These are phyloP conservation scores for Gynochthodes officinalis DNA, from an alignment of 257 asterid species.

Conservation along the genomic window DNA sequence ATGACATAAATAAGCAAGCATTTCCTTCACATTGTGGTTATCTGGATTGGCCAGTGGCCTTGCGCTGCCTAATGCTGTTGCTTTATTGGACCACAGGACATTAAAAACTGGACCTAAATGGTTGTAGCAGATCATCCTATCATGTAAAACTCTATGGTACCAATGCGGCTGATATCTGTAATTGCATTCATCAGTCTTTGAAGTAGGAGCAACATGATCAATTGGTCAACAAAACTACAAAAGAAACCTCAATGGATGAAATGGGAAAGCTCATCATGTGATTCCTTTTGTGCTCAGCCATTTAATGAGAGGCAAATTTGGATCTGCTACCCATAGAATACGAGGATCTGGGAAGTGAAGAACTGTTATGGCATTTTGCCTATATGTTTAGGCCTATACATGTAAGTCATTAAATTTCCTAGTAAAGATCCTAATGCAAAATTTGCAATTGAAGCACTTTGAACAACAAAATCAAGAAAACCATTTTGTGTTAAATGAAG, in stretches of 20 bases:
- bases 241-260: slow-evolving; percentile 34
- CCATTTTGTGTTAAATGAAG: neutral
- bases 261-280: slow-evolving; percentile 29
- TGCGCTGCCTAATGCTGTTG: slow-evolving; percentile 12
- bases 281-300: slow-evolving; percentile 12
- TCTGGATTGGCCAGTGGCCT: slow-evolving; percentile 11
- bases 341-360: slow-evolving; percentile 2
- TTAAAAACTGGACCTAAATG: slow-evolving; percentile 22
- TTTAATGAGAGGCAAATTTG: slow-evolving; percentile 18
- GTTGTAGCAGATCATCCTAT: slow-evolving; percentile 13
- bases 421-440: too few relatives aligned
- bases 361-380: slow-evolving; percentile 8
- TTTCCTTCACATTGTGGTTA: slow-evolving; percentile 1
- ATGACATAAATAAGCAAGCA: slow-evolving; percentile 9
- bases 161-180: slow-evolving; percentile 11
- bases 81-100: slow-evolving; percentile 26
- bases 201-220: slow-evolving; percentile 19
- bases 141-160: slow-evolving; percentile 9
- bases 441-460: neutral
- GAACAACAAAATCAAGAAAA: neutral
- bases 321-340: neutral
- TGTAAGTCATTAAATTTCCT: neutral
- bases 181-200: slow-evolving; percentile 25
- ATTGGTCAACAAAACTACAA: slow-evolving; percentile 53
- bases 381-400: neutral